These are phyloP conservation scores for Nicotiana noctiflora DNA, from an alignment of 257 asterid genomes.

Conservation along the genomic window DNA sequence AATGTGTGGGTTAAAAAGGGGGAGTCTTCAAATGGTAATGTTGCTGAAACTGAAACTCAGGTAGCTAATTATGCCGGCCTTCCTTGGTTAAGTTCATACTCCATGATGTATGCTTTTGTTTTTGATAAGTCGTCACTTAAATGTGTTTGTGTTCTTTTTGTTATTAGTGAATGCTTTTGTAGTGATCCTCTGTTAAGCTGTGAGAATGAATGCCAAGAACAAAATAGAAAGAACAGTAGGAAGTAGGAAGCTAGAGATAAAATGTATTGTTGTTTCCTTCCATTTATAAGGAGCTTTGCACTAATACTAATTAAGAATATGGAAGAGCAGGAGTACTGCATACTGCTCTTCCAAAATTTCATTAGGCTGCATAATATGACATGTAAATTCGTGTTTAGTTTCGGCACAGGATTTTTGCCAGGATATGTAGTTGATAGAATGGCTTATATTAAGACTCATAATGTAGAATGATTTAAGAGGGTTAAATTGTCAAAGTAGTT, in stretches of 20 bases:
- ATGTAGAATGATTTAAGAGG: background rate
- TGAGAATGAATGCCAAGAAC: background rate
- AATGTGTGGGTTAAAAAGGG: constrained; percentile 49
- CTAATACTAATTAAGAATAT: background rate
- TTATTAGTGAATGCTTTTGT: background rate
- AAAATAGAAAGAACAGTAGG: background rate
- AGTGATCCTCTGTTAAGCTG: background rate
- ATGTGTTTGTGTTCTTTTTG: background rate
- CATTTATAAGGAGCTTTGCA: background rate
- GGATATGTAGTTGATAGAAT: background rate
- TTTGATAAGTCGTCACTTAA: background rate
- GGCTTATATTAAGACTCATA: background rate
- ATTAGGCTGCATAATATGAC: background rate
- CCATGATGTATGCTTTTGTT: no score
- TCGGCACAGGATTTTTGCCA: background rate
- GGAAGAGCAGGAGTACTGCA: background rate
- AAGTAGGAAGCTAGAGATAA: background rate
- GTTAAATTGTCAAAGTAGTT: background rate
- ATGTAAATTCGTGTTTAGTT: background rate
- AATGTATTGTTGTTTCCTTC: background rate
- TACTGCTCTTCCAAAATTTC: background rate
- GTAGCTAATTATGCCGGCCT: constrained; percentile 16
- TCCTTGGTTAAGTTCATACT: no score
- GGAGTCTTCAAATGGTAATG: constrained; percentile 20
- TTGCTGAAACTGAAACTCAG: constrained; percentile 24